Conservation (phyloP, 2,329 filamentous ascomycete species). For the Ceratocystis colombiana region DNA sequence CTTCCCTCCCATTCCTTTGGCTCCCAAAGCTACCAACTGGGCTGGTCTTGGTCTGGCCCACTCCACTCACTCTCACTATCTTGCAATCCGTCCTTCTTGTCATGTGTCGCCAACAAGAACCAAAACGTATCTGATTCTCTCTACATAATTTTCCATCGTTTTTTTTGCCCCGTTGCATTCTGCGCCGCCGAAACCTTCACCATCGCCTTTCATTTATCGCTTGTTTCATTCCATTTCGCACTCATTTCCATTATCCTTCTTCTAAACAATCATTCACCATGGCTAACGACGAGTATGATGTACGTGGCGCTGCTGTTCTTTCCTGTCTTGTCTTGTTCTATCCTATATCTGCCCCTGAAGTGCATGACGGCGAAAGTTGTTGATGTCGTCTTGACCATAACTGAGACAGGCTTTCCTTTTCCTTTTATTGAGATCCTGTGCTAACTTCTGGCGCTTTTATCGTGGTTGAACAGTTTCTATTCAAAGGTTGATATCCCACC, state of each 20-base stretch:
- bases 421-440: constrained; percentile 12
- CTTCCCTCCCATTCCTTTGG: no score
- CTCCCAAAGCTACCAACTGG: neutral
- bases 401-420: constrained; percentile 24
- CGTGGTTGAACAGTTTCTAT: constrained; percentile 64
- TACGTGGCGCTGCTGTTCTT: constrained; percentile 36
- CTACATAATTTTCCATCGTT: constrained; percentile 12
- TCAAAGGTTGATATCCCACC: constrained; percentile 63
- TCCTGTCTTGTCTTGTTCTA: constrained; percentile 30
- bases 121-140: constrained; percentile 15
- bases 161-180: neutral
- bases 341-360: constrained; percentile 28
- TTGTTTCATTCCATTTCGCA: constrained; percentile 16
- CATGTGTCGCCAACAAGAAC: constrained; percentile 17
- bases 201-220: constrained; percentile 21
- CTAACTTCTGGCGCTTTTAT: constrained; percentile 7
- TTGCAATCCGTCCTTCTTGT: constrained; percentile 14
- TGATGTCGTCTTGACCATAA: neutral
- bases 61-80: neutral
- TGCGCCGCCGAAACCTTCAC: constrained; percentile 9
- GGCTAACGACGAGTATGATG: constrained; percentile 99
- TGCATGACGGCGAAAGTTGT: neutral
- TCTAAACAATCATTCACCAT: constrained; percentile 45
- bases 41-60: neutral
- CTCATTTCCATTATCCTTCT: constrained; percentile 23